Evolutionary conservation across 257 asterid species (phyloP).

Genomic region (Gynochthodes officinalis): DNA sequence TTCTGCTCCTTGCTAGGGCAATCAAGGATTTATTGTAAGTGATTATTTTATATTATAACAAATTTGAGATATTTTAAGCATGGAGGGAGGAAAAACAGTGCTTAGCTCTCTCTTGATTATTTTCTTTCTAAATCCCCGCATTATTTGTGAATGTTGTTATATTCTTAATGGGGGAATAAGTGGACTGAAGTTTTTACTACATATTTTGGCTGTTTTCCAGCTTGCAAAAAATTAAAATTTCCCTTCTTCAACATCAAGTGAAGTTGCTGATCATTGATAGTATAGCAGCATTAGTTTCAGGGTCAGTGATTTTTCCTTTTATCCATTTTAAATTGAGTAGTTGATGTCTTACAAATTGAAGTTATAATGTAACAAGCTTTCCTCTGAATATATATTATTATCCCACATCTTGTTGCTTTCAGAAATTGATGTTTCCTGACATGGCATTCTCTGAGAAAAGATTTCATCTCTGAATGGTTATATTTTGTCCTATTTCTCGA

Average conservation of each 20-base stretch:
- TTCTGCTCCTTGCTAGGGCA: not conserved
- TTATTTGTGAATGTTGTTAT: not conserved
- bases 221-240: slow-evolving; percentile 65
- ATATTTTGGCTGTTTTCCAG: slow-evolving; percentile 35
- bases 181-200: not conserved
- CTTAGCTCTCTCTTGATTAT: not conserved
- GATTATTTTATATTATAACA: not conserved
- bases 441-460: not conserved
- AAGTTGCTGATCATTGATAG: slow-evolving; percentile 80
- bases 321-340: slow-evolving; percentile 3
- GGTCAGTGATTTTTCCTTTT: slow-evolving; percentile 43
- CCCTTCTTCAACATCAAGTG: slow-evolving; percentile 58
- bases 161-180: not conserved
- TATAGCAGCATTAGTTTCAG: slow-evolving; percentile 79
- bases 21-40: not conserved
- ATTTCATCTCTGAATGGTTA: not conserved
- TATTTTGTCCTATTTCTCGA: not conserved
- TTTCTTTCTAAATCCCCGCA: not conserved
- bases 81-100: not conserved
- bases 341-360: not conserved
- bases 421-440: not conserved
- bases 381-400: not conserved
- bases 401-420: not conserved
- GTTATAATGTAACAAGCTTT: not conserved
- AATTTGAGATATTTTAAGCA: slow-evolving; percentile 3